phyloP scores from a whole-genome alignment of 345 rosid genomes.

The Clarkia xantiana region DNA sequence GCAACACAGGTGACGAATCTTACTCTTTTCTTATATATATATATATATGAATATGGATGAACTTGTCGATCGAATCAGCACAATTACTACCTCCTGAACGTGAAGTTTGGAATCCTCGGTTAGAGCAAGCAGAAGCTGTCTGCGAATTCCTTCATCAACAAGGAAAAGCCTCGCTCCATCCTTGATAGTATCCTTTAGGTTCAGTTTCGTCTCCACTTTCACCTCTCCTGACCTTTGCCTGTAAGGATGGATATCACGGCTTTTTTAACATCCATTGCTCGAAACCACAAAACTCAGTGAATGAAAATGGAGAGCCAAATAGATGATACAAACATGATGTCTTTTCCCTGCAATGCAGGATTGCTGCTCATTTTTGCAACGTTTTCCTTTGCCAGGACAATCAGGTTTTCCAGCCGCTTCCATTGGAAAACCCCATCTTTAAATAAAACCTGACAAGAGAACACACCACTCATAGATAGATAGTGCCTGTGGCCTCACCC shows the following conservation, averaged over 20 bases:
- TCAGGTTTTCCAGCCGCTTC: constrained; percentile 86
- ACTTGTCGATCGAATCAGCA: background rate
- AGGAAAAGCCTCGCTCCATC: constrained; percentile 91
- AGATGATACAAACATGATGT: constrained; percentile 24
- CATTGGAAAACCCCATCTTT: constrained; percentile 87
- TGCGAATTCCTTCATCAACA: constrained; percentile 69
- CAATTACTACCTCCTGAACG: constrained; percentile 55
- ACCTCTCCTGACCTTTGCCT: constrained; percentile 33
- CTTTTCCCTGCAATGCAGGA: constrained; percentile 53
- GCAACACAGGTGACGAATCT: constrained; percentile 7
- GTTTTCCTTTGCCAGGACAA: constrained; percentile 85
- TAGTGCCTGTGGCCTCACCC: background rate
- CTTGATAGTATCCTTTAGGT: constrained; percentile 79
- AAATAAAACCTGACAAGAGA: constrained; percentile 48
- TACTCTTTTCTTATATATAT: no score
- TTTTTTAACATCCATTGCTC: background rate
- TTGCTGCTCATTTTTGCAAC: constrained; percentile 89
- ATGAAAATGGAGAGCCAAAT: constrained; percentile 3
- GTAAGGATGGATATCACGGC: background rate
- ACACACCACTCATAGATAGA: constrained; percentile 4
- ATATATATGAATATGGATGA: no score
- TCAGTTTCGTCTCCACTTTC: constrained; percentile 42
- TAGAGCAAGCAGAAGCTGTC: constrained; percentile 80
- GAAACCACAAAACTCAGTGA: background rate
- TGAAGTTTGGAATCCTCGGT: constrained; percentile 97